These are phyloP conservation scores for Terana coerulea DNA, from an alignment of 768 basidiomycete species.

Conservation along the genomic window DNA sequence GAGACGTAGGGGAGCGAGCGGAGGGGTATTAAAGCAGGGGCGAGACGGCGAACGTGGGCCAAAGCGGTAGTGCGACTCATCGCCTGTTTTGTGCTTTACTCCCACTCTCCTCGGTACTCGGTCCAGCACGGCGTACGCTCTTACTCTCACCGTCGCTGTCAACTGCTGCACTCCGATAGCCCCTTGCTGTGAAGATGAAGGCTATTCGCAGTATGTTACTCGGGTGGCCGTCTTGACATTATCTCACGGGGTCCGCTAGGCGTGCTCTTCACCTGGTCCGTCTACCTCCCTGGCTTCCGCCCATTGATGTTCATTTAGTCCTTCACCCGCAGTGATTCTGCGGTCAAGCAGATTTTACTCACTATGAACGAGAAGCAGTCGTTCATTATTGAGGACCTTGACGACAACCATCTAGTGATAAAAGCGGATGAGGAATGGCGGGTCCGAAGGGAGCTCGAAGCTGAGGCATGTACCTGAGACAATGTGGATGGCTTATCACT, in stretches of 20 bases:
- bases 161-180: neutral
- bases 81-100: neutral
- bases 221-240: neutral
- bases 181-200: slow-evolving; percentile 40
- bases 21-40: slow-evolving; percentile 1
- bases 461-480: slow-evolving; percentile 69
- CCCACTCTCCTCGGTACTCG: slow-evolving; percentile 9
- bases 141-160: neutral
- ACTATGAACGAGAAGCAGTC: slow-evolving; percentile 75
- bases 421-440: slow-evolving; percentile 78
- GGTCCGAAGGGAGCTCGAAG: slow-evolving; percentile 67
- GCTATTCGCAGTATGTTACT: slow-evolving; percentile 54
- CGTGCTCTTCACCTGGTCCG: slow-evolving; percentile 65
- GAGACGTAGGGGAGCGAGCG: neutral
- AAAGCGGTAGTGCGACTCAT: neutral
- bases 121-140: slow-evolving; percentile 1
- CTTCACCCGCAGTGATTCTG: slow-evolving; percentile 59
- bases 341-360: slow-evolving; percentile 84
- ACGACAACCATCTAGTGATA: slow-evolving; percentile 80
- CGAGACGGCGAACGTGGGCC: slow-evolving; percentile 14
- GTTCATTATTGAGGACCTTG: slow-evolving; percentile 86
- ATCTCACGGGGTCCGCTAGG: slow-evolving; percentile 33
- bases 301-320: neutral
- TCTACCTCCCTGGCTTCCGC: too few species aligned
- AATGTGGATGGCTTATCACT: neutral